These are phyloP conservation scores for Leccinum longicurvipes DNA, from an alignment of 768 basidiomycete species.

Conservation along the genomic window DNA sequence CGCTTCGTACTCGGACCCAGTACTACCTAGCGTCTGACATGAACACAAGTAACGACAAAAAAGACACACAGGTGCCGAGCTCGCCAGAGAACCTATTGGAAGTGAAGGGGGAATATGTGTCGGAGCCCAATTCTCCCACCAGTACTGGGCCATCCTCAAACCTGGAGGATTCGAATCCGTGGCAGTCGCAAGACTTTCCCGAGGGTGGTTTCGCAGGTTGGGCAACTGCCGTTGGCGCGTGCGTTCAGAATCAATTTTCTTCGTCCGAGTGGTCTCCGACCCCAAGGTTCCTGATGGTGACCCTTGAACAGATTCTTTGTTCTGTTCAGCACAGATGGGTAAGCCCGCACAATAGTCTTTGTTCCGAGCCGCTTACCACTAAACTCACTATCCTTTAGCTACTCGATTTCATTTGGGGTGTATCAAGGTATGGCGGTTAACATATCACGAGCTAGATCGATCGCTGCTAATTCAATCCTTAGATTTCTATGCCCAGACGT, in stretches of 20 bases:
- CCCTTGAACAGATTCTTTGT: slow-evolving; percentile 32
- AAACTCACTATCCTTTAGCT: slow-evolving; percentile 20
- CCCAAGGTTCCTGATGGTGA: neutral
- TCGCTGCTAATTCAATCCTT: neutral
- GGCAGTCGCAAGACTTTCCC: slow-evolving; percentile 12
- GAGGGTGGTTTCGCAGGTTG: slow-evolving; percentile 31
- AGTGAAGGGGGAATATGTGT: no score
- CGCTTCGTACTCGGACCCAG: no score
- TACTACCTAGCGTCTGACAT: no score
- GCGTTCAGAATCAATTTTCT: neutral
- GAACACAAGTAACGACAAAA: neutral
- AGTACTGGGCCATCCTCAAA: no score
- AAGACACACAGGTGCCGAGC: neutral
- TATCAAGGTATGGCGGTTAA: slow-evolving; percentile 35
- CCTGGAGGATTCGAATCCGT: no score
- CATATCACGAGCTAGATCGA: neutral
- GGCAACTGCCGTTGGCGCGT: slow-evolving; percentile 33
- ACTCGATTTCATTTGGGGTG: slow-evolving; percentile 39
- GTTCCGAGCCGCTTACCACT: neutral
- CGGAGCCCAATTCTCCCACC: no score
- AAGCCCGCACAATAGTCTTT: neutral
- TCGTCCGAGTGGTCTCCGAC: neutral
- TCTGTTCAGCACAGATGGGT: slow-evolving; percentile 40
- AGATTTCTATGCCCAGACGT: slow-evolving; percentile 41
- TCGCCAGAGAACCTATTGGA: neutral